Base-by-base conservation (phyloP, 139 green algal genomes). In the Ettlia oleoabundans region DNA sequence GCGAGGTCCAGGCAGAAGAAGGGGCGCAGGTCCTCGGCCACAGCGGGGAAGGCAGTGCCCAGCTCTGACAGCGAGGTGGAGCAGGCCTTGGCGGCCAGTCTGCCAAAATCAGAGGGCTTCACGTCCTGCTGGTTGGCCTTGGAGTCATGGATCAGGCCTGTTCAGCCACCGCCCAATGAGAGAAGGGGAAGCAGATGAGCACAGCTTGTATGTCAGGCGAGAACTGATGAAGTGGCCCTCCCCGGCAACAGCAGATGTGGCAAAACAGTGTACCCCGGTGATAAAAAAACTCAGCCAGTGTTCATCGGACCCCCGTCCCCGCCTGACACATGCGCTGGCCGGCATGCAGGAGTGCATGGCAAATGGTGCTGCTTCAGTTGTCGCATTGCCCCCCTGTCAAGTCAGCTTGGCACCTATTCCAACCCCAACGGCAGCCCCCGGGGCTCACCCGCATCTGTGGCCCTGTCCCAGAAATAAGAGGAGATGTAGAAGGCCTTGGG, bases 391-490 rank as follows among this genome's bases (percentile, higher is more conserved):
- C n/a, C n/a, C n/a, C n/a, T n/a, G n/a, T n/a, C n/a, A n/a, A n/a
- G n/a, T n/a, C n/a, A n/a, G n/a, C n/a, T n/a, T n/a, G n/a, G n/a
- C n/a, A n/a, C n/a, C n/a, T n/a, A n/a, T n/a, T n/a, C 18, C 62
- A 69, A 28, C 62, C 15, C 18, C 62, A 69, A 22, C 62, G n/a
- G 62, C 18, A 69, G 58, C 58, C 28, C 18, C 37, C 18, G 2
- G 19, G 0, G n/a, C 37, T 82, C 55, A 58, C 86, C 90, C 21
- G 81, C 85, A 52, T 97, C 89, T 4, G 82, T 68, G 40, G 91
- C 94, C 10, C 91, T 78, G 90, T 99, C 97, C 90, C 94, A 99
- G 86, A 99, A 98, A 90, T 99, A 99, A 35, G 94, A 98, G 52
- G 92, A 96, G 26, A 98, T 85, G 66, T 98, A 99, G 81, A 98